Conservation (phyloP, 2,329 filamentous ascomycete genomes). For the Periconia sp. region DNA sequence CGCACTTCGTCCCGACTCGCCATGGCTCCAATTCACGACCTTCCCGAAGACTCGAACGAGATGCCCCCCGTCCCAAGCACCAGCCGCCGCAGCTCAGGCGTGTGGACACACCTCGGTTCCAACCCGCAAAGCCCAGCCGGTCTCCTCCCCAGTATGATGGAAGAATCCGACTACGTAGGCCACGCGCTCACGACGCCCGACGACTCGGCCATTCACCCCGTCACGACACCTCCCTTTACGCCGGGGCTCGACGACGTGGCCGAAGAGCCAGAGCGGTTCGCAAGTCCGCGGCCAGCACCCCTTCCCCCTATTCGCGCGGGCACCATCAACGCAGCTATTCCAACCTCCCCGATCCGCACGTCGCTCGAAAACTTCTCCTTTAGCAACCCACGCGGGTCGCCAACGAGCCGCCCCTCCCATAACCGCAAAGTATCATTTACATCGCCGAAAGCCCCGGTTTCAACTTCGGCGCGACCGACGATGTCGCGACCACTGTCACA, state of each 20-base stretch:
- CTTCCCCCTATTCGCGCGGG: conserved; percentile 28
- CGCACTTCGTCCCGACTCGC: conserved; percentile 40
- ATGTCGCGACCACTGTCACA: conserved; percentile 39
- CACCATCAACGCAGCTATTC: too few species aligned
- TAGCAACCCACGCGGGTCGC: conserved; percentile 19
- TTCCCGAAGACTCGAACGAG: conserved; percentile 16
- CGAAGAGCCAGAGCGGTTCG: conserved; percentile 40
- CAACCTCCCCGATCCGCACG: conserved; percentile 27
- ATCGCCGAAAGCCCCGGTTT: conserved; percentile 19
- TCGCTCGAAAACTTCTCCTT: conserved; percentile 32
- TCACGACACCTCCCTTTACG: conserved; percentile 44
- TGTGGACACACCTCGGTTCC: conserved; percentile 33
- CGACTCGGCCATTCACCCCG: conserved; percentile 41
- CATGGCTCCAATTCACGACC: conserved; percentile 20
- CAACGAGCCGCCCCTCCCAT: conserved; percentile 17
- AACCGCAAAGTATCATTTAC: conserved; percentile 5
- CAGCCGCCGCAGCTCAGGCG: conserved; percentile 34
- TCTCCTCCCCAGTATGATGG: conserved; percentile 28
- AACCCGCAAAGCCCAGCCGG: conserved; percentile 17
- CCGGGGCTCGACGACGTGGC: conserved; percentile 40
- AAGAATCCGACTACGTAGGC: conserved; percentile 32
- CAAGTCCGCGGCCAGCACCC: conserved; percentile 37
- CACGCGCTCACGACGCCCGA: conserved; percentile 49
- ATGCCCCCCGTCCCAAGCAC: conserved; percentile 7
- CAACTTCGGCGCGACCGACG: conserved; percentile 10